phyloP scores from a whole-genome alignment of 1,284 basidiomycete species.

The Leccinum pachyderme region DNA sequence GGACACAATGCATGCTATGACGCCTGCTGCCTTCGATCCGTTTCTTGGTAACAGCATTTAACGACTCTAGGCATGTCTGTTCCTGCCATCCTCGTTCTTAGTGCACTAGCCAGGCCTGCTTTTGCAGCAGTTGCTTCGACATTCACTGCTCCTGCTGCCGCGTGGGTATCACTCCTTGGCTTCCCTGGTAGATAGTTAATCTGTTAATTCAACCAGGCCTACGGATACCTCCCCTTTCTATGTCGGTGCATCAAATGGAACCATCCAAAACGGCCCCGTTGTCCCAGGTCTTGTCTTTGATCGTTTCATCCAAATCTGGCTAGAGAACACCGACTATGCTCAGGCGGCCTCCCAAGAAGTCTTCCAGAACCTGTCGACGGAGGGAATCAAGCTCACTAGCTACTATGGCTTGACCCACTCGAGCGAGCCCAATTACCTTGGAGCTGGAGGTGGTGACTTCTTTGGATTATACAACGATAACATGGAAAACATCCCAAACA shows the following conservation, averaged over 20 bases:
- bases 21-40: background rate
- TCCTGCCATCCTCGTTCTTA: slow-evolving; percentile 16
- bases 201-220: slow-evolving; percentile 14
- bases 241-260: slow-evolving; percentile 23
- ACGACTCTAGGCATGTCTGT: slow-evolving; percentile 12
- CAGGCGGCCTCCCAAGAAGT: slow-evolving; percentile 32
- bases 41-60: background rate
- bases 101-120: slow-evolving; percentile 15
- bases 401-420: slow-evolving; percentile 63
- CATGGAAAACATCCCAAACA: slow-evolving; percentile 35
- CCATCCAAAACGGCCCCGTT: slow-evolving; percentile 20
- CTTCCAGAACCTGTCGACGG: slow-evolving; percentile 49
- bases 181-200: slow-evolving; percentile 1
- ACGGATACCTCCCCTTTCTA: slow-evolving; percentile 29
- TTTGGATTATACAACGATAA: slow-evolving; percentile 54
- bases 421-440: slow-evolving; percentile 62
- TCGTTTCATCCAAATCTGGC: slow-evolving; percentile 50
- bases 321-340: slow-evolving; percentile 56
- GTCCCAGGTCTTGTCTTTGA: slow-evolving; percentile 48
- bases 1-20: background rate
- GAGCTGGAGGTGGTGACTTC: slow-evolving; percentile 53
- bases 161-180: slow-evolving; percentile 17
- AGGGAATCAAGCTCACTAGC: slow-evolving; percentile 52
- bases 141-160: slow-evolving; percentile 26
- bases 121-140: slow-evolving; percentile 16